Conservation (phyloP, 148 eudicot species). For the Hydrangea macrophylla region DNA sequence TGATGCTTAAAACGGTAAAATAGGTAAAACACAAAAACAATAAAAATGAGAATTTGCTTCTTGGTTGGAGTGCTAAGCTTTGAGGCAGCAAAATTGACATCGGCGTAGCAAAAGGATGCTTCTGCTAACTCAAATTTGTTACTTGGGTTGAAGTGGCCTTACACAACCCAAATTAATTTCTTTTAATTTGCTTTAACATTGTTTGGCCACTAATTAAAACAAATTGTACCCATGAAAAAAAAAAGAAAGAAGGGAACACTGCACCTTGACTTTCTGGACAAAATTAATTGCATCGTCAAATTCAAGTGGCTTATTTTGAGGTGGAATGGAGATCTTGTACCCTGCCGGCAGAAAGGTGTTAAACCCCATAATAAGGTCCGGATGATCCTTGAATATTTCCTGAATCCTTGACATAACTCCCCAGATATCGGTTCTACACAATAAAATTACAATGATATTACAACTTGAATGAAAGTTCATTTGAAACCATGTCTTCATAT, state of each 20-base stretch:
- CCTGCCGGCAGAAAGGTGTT: slow-evolving; percentile 7
- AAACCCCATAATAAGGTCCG: not conserved
- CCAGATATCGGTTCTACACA: not conserved
- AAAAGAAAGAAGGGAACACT: too few relatives aligned
- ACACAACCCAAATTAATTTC: not conserved
- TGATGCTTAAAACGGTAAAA: too few relatives aligned
- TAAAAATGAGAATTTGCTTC: too few relatives aligned
- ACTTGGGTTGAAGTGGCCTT: too few relatives aligned
- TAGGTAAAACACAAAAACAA: too few relatives aligned
- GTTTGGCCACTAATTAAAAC: too few relatives aligned
- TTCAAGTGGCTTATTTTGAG: not conserved
- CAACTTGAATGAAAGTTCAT: not conserved
- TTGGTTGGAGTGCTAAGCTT: too few relatives aligned
- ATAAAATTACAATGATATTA: not conserved
- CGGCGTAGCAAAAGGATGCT: too few relatives aligned
- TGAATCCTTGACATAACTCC: not conserved
- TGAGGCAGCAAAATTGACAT: too few relatives aligned
- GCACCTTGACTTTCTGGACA: slow-evolving; percentile 7
- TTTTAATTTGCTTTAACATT: not conserved
- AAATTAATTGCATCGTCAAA: not conserved
- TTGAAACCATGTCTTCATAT: not conserved
- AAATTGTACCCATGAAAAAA: too few relatives aligned
- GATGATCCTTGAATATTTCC: slow-evolving; percentile 3
- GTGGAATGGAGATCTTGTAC: not conserved
- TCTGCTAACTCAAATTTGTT: too few relatives aligned